Evolutionary conservation across 1,284 basidiomycete species (phyloP), one percentile per base, ranked within the genome.

Genomic region (Ceratobasidium sp.): DNA sequence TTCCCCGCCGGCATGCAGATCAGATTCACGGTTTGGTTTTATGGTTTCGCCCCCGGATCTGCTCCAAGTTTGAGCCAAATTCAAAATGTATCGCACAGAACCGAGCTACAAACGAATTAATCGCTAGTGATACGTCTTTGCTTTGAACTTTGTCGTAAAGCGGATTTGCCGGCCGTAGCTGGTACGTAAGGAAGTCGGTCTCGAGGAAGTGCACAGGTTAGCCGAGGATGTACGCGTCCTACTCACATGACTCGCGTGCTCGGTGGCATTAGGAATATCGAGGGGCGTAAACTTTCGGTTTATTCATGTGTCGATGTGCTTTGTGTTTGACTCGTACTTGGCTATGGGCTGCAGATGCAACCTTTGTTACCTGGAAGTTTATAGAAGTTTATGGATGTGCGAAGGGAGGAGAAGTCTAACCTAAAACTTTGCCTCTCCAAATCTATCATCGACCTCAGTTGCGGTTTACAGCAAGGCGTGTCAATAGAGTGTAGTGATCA

Each of bases 231-330:
- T 2, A 59, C 49, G 17, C 32, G 32, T n/a, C n/a, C n/a, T n/a
- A 51, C 49, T 51, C 49, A 51, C 49, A 51, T 51, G 49, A 51
- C 49, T 51, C 49, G 49, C n/a, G 49, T 19, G n/a, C 49, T n/a
- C n/a, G n/a, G 49, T 8, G n/a, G 49, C 8, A 43, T 43, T 43
- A 43, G 40, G 40, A 6, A 43, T 43, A 43, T 43, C 8, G 40
- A 43, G 8, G 40, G 40, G 40, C 40, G 40, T 43, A 43, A 43
- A 43, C 11, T 43, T 43, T 43, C 40, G 11, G 40, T 43, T 1
- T 43, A 43, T 9, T 43, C 40, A 43, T 43, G 40, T 43, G n/a
- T n/a, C n/a, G 40, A 11, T 43, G 40, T 9, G 11, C 8, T 11
- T 43, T 43, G 40, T 43, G 40, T 8, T 37, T 37, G 37, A 37